Evolutionary conservation across 176 grass and related monocot species (phyloP), one percentile per base, ranked within the genome.

Genomic region (Aegilops tauschii): DNA sequence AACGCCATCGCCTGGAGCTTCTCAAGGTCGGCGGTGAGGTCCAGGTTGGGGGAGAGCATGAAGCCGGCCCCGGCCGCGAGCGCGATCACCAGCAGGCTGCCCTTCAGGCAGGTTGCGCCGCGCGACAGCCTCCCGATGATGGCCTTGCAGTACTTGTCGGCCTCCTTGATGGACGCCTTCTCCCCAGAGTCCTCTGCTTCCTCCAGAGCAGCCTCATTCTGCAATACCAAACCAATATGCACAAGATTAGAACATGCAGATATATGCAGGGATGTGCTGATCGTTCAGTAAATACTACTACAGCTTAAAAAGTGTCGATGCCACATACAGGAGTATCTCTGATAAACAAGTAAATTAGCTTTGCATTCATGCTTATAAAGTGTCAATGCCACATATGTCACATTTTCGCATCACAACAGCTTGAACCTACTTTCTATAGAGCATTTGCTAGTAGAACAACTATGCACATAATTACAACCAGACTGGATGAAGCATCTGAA

Each of bases 121-220:
- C 80, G 87, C 2, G 73, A 88, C 77, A 99, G 87, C 92, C 87
- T 99, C 52, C 87, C 87, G 70, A 93, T 79, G 63, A 99, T 88
- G 44, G 73, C 63, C 89, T 94, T 99, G 89, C 92, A 99, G 80
- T 93, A 82, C 87, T 96, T 99, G 87, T 99, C 94, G 13, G 87
- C 92, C 34, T 93, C 92, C 80, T 99, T 99, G 58, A 99, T 86
- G 30, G 80, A 79, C 2, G 84, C 92, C 71, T 84, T 62, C 36
- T 96, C 81, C 79, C 44, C 80, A 65, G 89, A 23, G 50, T 94
- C 92, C 17, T 35, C 69, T 45, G 87, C 84, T 17, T 72, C 86
- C 9, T 80, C 80, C 28, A 96, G 77, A 10, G 80, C 92, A 5
- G 75, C 87, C 52, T 97, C 97, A 87, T 93, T 97, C 97, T 99